Evolutionary conservation across 257 asterid species (phyloP), one percentile per base, ranked within the genome.

Genomic region (Cruciata laevipes): DNA sequence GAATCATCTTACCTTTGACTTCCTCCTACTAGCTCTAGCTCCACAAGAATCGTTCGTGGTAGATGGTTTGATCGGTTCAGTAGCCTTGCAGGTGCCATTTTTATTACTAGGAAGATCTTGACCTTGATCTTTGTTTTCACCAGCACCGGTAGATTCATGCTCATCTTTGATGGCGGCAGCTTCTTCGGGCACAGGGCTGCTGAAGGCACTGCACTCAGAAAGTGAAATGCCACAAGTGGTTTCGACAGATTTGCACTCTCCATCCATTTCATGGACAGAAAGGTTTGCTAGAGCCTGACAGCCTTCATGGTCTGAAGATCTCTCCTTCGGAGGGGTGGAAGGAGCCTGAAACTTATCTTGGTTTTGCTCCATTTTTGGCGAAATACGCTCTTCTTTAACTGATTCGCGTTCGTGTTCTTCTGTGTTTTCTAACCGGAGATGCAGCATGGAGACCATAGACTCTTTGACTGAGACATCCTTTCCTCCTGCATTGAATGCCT

Each of bases 241-340:
- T 72, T 79, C 84, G 81, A 82, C 83, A 35, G 84, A 82, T 82
- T 82, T 82, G 65, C 77, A 74, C 70, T 77, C 87, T 53, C 60
- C 86, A 62, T 82, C 80, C 42, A 76, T 81, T 65, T 79, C 82
- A 67, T 64, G 69, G 18, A 51, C 37, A 13, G 81, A 78, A 44
- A 78, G 74, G 69, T 69, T 69, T 49, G 75, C 72, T 55, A 74
- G 84, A 74, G 76, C 80, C 38, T 64, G 86, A 61, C 76, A 74
- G 71, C 77, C 86, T 12, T 74, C 73, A 66, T 69, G 74, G 18
- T 79, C 76, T 31, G 65, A 55, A 25, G 74, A 82, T 66, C 84
- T 69, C 52, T 40, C 75, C 10, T 83, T 77, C 55, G 72, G 83
- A 3, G 87, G 87, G 53, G 87, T 82, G 35, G 81, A 82, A n/a